These are phyloP conservation scores for Lantana camara DNA, from an alignment of 257 asterid genomes.

Conservation along the genomic window DNA sequence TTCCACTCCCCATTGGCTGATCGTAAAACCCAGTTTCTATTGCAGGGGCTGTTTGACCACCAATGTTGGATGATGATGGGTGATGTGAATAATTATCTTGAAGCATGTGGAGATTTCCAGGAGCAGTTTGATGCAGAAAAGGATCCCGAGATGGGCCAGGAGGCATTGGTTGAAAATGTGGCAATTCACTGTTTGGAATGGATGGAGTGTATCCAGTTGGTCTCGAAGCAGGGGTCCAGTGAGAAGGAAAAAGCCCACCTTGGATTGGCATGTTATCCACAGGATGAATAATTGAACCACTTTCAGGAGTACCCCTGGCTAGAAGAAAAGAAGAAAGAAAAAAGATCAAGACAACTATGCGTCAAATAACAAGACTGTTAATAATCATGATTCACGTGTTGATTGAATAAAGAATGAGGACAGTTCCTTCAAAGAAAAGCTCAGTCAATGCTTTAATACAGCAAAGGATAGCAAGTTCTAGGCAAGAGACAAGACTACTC, in stretches of 20 bases:
- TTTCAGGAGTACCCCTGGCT: slow-evolving; percentile 55
- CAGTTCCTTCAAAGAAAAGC: not conserved
- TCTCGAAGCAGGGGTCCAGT: slow-evolving; percentile 53
- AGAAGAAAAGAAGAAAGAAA: slow-evolving; percentile 15
- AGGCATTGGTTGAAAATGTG: slow-evolving; percentile 52
- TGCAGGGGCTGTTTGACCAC: slow-evolving; percentile 49
- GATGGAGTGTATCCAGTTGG: slow-evolving; percentile 52
- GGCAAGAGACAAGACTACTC: slow-evolving; percentile 5
- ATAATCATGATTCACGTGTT: not conserved
- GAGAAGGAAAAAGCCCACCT: slow-evolving; percentile 53
- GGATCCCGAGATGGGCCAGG: slow-evolving; percentile 54
- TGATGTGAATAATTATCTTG: slow-evolving; percentile 54
- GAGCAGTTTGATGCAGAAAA: slow-evolving; percentile 46
- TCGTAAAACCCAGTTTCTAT: slow-evolving; percentile 52
- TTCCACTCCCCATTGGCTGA: slow-evolving; percentile 42
- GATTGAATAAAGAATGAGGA: not conserved
- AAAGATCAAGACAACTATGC: not conserved
- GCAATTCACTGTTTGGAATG: slow-evolving; percentile 44
- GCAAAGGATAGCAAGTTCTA: slow-evolving; percentile 3
- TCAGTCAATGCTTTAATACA: not conserved
- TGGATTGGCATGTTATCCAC: slow-evolving; percentile 45
- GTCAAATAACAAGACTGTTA: not conserved
- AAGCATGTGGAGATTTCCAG: slow-evolving; percentile 44
- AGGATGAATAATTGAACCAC: slow-evolving; percentile 44
- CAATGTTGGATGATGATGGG: slow-evolving; percentile 61